Evolutionary conservation across 2,329 filamentous ascomycete species (phyloP), one percentile per base, ranked within the genome.

Genomic region (Alternaria brassicicola): DNA sequence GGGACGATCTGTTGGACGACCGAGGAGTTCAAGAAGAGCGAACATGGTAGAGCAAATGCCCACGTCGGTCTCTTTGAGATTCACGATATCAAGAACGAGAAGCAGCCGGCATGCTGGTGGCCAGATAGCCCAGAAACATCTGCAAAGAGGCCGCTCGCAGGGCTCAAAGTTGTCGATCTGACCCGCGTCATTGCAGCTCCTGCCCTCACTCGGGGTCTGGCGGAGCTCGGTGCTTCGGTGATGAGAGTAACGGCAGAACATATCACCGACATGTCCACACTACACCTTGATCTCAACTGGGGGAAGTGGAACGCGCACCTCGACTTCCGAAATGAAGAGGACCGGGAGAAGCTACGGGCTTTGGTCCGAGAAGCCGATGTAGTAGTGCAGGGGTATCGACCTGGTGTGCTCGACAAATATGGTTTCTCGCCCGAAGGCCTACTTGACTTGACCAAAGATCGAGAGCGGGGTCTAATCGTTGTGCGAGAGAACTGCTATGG

Each of bases 401-500:
- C 82, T 0, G 78, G 78, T 0, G 80, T 79, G 1, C 70, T 85
- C 50, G 79, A 82, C 15, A 80, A 80, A 53, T 78, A 78, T 25
- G 83, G 82, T 0, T 82, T 84, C 57, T 76, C 78, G 0, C 68
- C 72, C 0, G 68, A 79, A 3, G 78, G 75, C 1, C 69, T 83
- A 26, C 67, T 82, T 4, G 76, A 81, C 6, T 53, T 82, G 39
- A 78, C 74, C 2, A 74, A 78, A 43, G 70, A 78, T 6, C 72
- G 81, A 8, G 75, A 72, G 2, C 68, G 76, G 21, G 82, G 81
- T 0, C 74, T 84, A 21, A 75, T 85, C 17, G 78, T 83, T 42
- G 79, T 81, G 3, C 71, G 79, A 3, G 83, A 84, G 71, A 84
- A 85, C 62, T 85, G 82, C 66, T 86, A 84, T 59, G 83, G 84